A percentile compares a stretch with the other conserved stretches of the same genome.
Evolutionary conservation across 192 early-diverging fungal genomes (phyloP).

Genomic region (Podila epigama): DNA sequence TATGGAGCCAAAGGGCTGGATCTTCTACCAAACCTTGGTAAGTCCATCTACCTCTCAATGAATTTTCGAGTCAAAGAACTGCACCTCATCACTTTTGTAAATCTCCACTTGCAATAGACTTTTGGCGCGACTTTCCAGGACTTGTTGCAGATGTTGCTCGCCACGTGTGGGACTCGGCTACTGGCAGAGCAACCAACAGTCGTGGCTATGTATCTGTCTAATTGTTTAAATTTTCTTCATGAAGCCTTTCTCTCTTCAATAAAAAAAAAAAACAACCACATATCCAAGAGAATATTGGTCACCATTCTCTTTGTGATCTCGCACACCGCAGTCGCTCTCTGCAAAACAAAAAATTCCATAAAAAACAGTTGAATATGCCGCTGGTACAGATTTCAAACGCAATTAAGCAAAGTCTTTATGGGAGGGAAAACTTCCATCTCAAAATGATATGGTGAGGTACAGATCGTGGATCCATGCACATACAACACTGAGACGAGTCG

Average conservation of each 20-base stretch:
- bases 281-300: too few relatives aligned
- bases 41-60: neutral
- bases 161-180: constrained; percentile 42
- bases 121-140: constrained; percentile 40
- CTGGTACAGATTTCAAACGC: constrained; percentile 23
- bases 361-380: neutral
- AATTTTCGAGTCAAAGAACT: too few relatives aligned
- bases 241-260: neutral
- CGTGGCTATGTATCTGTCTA: constrained; percentile 36
- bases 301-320: too few relatives aligned
- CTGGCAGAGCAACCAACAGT: constrained; percentile 12
- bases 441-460: constrained; percentile 11
- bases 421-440: constrained; percentile 5
- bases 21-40: constrained; percentile 36
- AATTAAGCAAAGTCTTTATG: constrained; percentile 45
- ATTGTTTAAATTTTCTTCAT: neutral
- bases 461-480: neutral
- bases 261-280: too few relatives aligned
- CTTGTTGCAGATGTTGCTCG: constrained; percentile 38
- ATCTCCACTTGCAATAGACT: constrained; percentile 10
- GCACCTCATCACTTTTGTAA: neutral
- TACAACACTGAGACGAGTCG: constrained; percentile 9
- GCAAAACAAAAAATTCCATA: neutral
- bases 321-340: too few relatives aligned
- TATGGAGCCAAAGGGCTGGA: constrained; percentile 36